phyloP scores from a whole-genome alignment of 2,329 filamentous ascomycete species.

The Scleromitrula shiraiana region DNA sequence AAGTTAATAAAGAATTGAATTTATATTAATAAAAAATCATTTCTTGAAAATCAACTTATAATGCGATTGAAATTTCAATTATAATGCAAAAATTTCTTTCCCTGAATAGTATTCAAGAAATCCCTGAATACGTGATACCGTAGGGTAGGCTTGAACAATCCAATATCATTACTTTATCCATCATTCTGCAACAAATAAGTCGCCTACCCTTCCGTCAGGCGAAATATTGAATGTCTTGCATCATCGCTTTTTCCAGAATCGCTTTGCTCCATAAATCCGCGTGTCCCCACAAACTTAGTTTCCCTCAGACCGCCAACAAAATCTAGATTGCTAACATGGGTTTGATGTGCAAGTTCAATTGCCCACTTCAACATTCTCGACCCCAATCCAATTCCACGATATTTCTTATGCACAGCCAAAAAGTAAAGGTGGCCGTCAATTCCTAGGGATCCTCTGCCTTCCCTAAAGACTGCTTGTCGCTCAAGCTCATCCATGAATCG shows the following conservation, averaged over 20 bases:
- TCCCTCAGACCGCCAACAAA: background rate
- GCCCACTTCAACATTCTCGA: background rate
- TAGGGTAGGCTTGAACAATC: too few relatives aligned
- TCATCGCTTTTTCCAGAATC: background rate
- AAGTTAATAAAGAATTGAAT: too few relatives aligned
- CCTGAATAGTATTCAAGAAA: too few relatives aligned
- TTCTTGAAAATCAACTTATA: too few relatives aligned
- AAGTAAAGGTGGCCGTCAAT: background rate
- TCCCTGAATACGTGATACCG: too few relatives aligned
- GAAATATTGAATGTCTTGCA: background rate
- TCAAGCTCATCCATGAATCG: background rate
- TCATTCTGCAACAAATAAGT: too few relatives aligned
- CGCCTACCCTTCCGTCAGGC: too few relatives aligned
- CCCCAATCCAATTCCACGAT: background rate
- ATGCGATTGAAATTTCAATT: too few relatives aligned
- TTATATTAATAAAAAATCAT: too few relatives aligned
- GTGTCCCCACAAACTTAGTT: background rate
- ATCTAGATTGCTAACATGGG: background rate
- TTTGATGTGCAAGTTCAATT: background rate
- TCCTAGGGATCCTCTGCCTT: background rate
- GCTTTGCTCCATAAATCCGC: background rate
- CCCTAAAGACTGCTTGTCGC: background rate
- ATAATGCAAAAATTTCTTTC: too few relatives aligned
- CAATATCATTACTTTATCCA: too few relatives aligned
- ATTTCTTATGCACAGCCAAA: background rate